These are phyloP conservation scores for Boletellus emodensis DNA, from an alignment of 768 basidiomycete genomes.

Conservation along the genomic window DNA sequence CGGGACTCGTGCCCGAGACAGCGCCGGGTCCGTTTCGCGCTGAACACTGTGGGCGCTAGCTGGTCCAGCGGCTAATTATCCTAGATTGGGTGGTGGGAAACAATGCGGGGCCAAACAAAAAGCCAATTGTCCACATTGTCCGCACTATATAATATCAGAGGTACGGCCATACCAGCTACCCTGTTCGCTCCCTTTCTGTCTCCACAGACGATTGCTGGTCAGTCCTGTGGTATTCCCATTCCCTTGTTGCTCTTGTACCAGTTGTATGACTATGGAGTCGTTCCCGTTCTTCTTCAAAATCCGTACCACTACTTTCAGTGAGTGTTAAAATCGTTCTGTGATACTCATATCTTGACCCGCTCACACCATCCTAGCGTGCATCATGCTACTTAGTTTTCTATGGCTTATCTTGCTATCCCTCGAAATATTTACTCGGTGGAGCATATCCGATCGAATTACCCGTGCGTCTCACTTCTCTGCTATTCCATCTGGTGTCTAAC, in stretches of 20 bases:
- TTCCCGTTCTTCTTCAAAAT: slow-evolving; percentile 31
- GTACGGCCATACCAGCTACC: background rate
- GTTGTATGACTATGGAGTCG: slow-evolving; percentile 22
- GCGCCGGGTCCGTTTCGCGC: too few species aligned
- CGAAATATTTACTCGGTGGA: slow-evolving; percentile 45
- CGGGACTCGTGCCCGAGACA: too few species aligned
- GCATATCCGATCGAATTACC: slow-evolving; percentile 39
- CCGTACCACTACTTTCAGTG: slow-evolving; percentile 29
- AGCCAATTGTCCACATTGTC: slow-evolving; percentile 15
- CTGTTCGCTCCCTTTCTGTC: slow-evolving; percentile 3
- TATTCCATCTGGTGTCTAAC: background rate
- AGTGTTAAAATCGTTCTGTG: slow-evolving; percentile 2
- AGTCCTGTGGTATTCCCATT: slow-evolving; percentile 19
- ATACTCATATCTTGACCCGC: background rate
- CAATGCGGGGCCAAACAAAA: slow-evolving; percentile 16
- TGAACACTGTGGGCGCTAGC: too few species aligned
- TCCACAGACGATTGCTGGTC: slow-evolving; percentile 21
- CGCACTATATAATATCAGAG: slow-evolving; percentile 4
- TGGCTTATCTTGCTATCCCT: slow-evolving; percentile 48
- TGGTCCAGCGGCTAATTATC: slow-evolving; percentile 17
- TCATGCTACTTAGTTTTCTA: slow-evolving; percentile 42
- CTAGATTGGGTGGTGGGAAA: background rate
- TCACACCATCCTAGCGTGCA: slow-evolving; percentile 34
- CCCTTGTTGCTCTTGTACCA: slow-evolving; percentile 3
- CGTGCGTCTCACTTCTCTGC: slow-evolving; percentile 33